Evolutionary conservation across 1,284 basidiomycete species (phyloP).

Genomic region (Apiotrichum mycotoxinovorans): DNA sequence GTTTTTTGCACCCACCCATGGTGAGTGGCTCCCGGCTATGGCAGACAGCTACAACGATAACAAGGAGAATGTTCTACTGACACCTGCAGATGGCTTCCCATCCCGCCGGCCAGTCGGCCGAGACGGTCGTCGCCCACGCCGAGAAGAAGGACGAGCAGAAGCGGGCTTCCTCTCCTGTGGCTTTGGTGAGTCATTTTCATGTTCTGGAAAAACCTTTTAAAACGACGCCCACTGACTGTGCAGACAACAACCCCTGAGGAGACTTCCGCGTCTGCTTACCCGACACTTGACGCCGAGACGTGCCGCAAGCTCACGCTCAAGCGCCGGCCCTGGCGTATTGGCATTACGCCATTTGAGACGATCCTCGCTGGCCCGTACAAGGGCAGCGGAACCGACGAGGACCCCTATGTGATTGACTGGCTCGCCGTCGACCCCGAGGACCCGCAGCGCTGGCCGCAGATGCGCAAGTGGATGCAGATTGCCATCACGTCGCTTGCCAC

Average conservation of each 20-base stretch:
- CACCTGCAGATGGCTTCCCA: background rate
- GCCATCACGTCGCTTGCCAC: conserved; percentile 27
- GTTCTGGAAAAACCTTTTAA: no score
- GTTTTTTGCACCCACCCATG: no score
- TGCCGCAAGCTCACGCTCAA: conserved; percentile 22
- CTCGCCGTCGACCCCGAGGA: conserved; percentile 35
- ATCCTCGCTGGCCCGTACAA: conserved; percentile 45
- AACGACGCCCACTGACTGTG: background rate
- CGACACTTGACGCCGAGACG: conserved; percentile 1
- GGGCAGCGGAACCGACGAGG: conserved; percentile 47
- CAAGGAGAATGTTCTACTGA: no score
- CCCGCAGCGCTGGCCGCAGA: conserved; percentile 34
- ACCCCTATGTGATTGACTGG: conserved; percentile 50
- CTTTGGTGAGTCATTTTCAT: background rate
- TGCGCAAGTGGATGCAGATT: conserved; percentile 39
- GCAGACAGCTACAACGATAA: no score
- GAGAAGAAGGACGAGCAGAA: background rate
- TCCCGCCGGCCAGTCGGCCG: background rate
- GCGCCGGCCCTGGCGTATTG: conserved; percentile 37
- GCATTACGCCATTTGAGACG: conserved; percentile 44
- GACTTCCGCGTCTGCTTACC: no score
- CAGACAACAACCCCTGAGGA: background rate
- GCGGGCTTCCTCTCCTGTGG: background rate
- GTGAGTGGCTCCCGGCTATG: no score
- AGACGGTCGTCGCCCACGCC: background rate